phyloP scores from a whole-genome alignment of 1,139 yeast genomes.

The Geotrichum restrictum region DNA sequence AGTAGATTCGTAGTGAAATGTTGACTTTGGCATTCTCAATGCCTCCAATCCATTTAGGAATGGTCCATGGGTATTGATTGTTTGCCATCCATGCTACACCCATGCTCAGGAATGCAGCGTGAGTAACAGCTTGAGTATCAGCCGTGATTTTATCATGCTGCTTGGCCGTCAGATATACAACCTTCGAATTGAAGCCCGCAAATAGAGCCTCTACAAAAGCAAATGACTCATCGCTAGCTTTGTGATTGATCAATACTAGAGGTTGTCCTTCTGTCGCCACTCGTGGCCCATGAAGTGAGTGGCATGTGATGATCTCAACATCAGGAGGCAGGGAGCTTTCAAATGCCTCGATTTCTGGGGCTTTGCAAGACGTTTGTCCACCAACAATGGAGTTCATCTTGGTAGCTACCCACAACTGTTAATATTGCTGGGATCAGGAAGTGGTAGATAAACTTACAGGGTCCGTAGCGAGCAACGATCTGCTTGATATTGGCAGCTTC shows the following conservation, averaged over 20 bases:
- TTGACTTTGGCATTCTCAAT: slow-evolving; percentile 93
- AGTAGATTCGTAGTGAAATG: slow-evolving; percentile 80
- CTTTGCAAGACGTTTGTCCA: slow-evolving; percentile 96
- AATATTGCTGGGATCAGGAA: no score
- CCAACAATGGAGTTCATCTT: slow-evolving; percentile 88
- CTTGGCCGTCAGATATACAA: slow-evolving; percentile 71
- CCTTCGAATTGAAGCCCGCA: slow-evolving; percentile 69
- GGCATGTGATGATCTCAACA: slow-evolving; percentile 77
- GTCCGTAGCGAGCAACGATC: slow-evolving; percentile 74
- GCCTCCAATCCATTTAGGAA: slow-evolving; percentile 85
- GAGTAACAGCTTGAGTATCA: slow-evolving; percentile 97
- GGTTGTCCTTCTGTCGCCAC: slow-evolving; percentile 92
- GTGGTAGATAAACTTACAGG: slow-evolving; percentile 36
- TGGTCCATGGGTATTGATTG: slow-evolving; percentile 89
- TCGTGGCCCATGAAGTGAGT: slow-evolving; percentile 91
- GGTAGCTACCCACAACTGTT: slow-evolving; percentile 45
- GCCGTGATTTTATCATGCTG: slow-evolving; percentile 95
- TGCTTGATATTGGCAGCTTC: slow-evolving; percentile 69
- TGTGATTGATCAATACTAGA: slow-evolving; percentile 73
- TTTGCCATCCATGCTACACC: slow-evolving; percentile 90
- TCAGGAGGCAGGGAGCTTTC: slow-evolving; percentile 71
- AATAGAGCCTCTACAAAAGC: slow-evolving; percentile 61
- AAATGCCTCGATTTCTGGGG: slow-evolving; percentile 83
- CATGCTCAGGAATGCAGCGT: slow-evolving; percentile 95
- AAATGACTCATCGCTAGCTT: slow-evolving; percentile 55